A percentile compares a stretch with the other conserved stretches of the same genome.
Evolutionary conservation across 495 filamentous ascomycete species (phyloP).

Genomic region (Elaphomyces granulatus): DNA sequence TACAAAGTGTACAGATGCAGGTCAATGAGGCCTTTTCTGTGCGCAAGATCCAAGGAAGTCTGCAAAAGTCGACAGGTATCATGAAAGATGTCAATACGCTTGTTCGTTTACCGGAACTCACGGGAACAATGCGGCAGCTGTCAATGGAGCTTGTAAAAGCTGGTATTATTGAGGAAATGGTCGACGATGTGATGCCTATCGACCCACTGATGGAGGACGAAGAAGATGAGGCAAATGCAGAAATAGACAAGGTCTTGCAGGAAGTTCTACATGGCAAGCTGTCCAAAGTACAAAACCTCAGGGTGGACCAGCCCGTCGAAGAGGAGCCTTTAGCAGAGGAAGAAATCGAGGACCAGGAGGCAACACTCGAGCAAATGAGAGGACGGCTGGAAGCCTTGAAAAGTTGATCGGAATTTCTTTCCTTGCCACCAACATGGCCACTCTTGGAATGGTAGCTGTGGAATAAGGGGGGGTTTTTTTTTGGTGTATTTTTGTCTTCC

Average conservation of each 20-base stretch:
- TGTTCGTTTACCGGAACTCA: constrained; percentile 72
- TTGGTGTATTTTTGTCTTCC: too few relatives aligned
- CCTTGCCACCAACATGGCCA: too few relatives aligned
- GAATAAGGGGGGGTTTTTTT: too few relatives aligned
- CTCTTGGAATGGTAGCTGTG: too few relatives aligned
- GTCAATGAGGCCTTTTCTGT: constrained; percentile 93
- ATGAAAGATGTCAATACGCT: constrained; percentile 95
- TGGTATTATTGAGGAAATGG: constrained; percentile 97
- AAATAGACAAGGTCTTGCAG: constrained; percentile 84
- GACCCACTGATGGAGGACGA: constrained; percentile 58
- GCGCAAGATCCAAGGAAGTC: constrained; percentile 89
- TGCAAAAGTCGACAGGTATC: constrained; percentile 72
- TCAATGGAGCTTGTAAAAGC: constrained; percentile 80
- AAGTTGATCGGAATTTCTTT: constrained; percentile 42
- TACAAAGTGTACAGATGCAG: constrained; percentile 93
- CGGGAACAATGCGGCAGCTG: constrained; percentile 79
- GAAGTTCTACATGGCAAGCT: constrained; percentile 78
- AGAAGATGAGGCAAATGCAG: constrained; percentile 74
- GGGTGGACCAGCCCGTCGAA: constrained; percentile 40
- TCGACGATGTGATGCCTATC: constrained; percentile 70
- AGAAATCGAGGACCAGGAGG: constrained; percentile 73
- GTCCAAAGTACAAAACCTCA: constrained; percentile 46
- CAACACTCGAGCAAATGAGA: constrained; percentile 84
- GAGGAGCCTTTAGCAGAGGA: constrained; percentile 43
- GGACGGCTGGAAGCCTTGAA: constrained; percentile 79